Percentiles rank a stretch among this genome's conserved stretches.
Evolutionary conservation across 2,329 filamentous ascomycete genomes (phyloP).

Genomic region (Neonectria magnoliae): DNA sequence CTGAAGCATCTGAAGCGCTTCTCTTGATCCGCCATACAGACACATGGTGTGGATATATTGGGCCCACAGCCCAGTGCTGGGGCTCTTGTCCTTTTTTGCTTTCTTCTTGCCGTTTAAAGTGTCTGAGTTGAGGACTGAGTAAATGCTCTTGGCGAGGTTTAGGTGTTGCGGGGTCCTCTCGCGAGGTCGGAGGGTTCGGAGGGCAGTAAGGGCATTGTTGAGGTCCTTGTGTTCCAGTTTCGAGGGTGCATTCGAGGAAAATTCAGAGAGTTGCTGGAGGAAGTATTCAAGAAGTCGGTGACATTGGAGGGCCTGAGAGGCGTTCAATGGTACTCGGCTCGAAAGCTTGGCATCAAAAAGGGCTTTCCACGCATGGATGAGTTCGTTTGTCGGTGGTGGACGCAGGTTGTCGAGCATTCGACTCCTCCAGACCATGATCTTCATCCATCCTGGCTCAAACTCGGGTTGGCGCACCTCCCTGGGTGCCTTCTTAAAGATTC

Average conservation of each 20-base stretch:
- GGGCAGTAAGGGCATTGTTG: slow-evolving; percentile 55
- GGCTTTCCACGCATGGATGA: slow-evolving; percentile 71
- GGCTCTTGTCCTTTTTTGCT: slow-evolving; percentile 3
- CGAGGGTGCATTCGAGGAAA: slow-evolving; percentile 14
- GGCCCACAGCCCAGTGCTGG: slow-evolving; percentile 43
- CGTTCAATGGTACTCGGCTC: slow-evolving; percentile 64
- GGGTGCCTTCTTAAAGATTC: slow-evolving; percentile 68
- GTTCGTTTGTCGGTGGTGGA: slow-evolving; percentile 69
- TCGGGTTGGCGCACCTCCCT: slow-evolving; percentile 69
- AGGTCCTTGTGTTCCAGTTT: slow-evolving; percentile 48
- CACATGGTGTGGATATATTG: slow-evolving; percentile 56
- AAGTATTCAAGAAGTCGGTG: slow-evolving; percentile 70
- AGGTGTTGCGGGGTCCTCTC: slow-evolving; percentile 59
- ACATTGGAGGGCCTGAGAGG: slow-evolving; percentile 70
- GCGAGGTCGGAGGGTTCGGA: slow-evolving; percentile 53
- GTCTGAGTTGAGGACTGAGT: slow-evolving; percentile 42
- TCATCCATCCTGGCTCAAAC: slow-evolving; percentile 76
- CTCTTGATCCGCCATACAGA: slow-evolving; percentile 63
- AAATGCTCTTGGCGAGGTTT: slow-evolving; percentile 57
- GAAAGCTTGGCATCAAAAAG: slow-evolving; percentile 69
- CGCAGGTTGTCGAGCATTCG: slow-evolving; percentile 71
- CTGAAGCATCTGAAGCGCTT: slow-evolving; percentile 59
- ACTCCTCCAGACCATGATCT: slow-evolving; percentile 74
- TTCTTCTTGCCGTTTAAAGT: slow-evolving; percentile 30
- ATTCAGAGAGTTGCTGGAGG: slow-evolving; percentile 38